Evolutionary conservation across 768 basidiomycete genomes (phyloP), one percentile per base, ranked within the genome.

Genomic region (Cystobasidium tubakii): DNA sequence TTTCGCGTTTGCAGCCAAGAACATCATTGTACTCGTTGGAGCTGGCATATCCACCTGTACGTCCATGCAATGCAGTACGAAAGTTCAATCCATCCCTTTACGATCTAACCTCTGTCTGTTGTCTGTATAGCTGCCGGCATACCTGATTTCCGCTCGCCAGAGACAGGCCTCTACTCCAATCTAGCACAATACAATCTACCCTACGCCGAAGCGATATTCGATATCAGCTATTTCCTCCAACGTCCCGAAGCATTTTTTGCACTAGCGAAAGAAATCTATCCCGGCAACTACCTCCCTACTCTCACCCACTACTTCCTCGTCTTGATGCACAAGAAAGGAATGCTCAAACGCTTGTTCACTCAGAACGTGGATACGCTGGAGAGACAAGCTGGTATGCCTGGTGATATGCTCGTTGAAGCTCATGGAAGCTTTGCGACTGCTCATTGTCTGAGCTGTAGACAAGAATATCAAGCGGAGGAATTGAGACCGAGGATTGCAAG

Each of bases 171-270:
- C 21, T 84, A 83, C 76, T 77, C 78, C 54, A 84, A 83, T 73
- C 78, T 84, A 0, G 77, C 80, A 63, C 77, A 78, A 23, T 80
- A 83, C 74, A 79, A 82, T 46, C 77, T 84, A 1, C 21, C 85
- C 92, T 17, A 93, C 92, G n/a, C 87, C 0, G 94, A 98, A 79
- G 94, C 94, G 0, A 93, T 97, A 34, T 98, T 98, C 78, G 90
- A 97, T 77, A 89, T 98, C 94, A 66, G 44, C 23, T 74, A 75
- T 43, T 74, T 75, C 33, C 12, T 60, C 0, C 66, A 77, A 19
- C 19, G 65, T 4, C 79, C 78, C 2, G 69, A 81, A 75, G 80
- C 82, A 1, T 82, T 97, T 81, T 97, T 93, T 81, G 89, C 88
- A 0, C 87, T 99, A 43, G 96, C 95, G 0, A 88, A 90, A 69